Percentiles rank a stretch among this genome's conserved stretches.
Conservation (phyloP, 129 eudicot species). For the Ambrosia artemisiifolia region DNA sequence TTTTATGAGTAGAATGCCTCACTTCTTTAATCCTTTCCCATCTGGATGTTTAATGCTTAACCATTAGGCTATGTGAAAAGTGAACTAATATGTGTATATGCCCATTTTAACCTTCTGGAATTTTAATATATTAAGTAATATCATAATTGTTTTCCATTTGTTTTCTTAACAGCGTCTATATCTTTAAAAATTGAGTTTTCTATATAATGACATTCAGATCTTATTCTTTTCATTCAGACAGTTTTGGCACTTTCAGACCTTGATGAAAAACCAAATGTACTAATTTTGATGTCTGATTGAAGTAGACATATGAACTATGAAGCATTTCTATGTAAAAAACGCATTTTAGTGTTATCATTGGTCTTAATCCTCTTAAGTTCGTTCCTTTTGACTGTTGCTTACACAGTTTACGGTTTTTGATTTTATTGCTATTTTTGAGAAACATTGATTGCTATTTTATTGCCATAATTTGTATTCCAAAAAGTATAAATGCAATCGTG, state of each 20-base stretch:
- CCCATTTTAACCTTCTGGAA: neutral
- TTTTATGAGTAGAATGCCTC: neutral
- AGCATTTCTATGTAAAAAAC: neutral
- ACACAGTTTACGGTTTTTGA: neutral
- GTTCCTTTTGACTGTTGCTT: slow-evolving; percentile 10
- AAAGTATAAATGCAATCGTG: neutral
- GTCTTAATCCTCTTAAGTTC: slow-evolving; percentile 2
- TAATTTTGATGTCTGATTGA: neutral
- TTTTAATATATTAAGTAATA: neutral
- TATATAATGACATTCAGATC: neutral
- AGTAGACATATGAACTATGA: neutral
- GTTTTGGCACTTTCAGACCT: neutral
- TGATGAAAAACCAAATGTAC: neutral
- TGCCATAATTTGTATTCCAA: neutral
- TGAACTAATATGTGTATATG: neutral
- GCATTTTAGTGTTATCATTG: neutral
- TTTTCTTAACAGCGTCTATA: neutral
- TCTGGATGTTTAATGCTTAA: neutral
- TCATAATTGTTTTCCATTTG: neutral
- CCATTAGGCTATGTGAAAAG: neutral
- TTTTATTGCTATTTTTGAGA: neutral
- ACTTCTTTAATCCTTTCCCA: neutral
- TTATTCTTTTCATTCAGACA: neutral
- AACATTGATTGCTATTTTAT: neutral
- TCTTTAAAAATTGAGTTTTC: neutral